These are phyloP conservation scores for Leccinum arenicola DNA, from an alignment of 768 basidiomycete species.

Conservation along the genomic window DNA sequence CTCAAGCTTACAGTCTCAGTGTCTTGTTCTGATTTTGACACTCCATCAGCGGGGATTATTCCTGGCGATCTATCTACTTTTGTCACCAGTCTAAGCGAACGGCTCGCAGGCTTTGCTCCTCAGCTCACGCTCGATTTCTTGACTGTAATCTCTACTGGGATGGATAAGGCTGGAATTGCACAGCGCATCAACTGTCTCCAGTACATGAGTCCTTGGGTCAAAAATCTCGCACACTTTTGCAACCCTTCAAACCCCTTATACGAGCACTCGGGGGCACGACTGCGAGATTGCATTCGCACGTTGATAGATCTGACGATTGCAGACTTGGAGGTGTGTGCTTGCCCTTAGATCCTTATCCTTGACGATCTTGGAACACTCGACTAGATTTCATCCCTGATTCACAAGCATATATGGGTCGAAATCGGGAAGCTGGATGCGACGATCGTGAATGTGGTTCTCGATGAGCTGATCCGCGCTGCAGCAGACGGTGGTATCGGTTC, in stretches of 20 bases:
- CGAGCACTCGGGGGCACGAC: slow-evolving; percentile 67
- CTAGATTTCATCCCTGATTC: slow-evolving; percentile 64
- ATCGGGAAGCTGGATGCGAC: slow-evolving; percentile 65
- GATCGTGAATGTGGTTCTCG: slow-evolving; percentile 70
- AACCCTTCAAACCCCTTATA: slow-evolving; percentile 67
- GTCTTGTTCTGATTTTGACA: slow-evolving; percentile 1
- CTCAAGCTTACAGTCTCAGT: neutral
- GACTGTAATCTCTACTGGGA: slow-evolving; percentile 73
- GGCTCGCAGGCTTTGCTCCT: slow-evolving; percentile 69
- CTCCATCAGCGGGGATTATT: slow-evolving; percentile 57
- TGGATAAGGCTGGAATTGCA: slow-evolving; percentile 43
- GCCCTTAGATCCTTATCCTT: neutral
- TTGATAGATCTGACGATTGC: slow-evolving; percentile 71
- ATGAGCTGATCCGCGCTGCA: slow-evolving; percentile 78
- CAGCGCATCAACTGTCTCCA: slow-evolving; percentile 74
- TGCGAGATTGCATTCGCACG: slow-evolving; percentile 80
- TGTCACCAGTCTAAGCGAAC: slow-evolving; percentile 65
- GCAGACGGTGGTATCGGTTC: slow-evolving; percentile 82
- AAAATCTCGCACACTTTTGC: slow-evolving; percentile 69
- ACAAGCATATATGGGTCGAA: slow-evolving; percentile 76
- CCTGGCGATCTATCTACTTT: slow-evolving; percentile 65
- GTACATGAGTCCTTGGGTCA: slow-evolving; percentile 88
- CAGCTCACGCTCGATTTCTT: slow-evolving; percentile 86
- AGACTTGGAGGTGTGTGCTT: slow-evolving; percentile 64
- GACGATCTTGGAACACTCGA: slow-evolving; percentile 5